Evolutionary conservation across 139 green algal genomes (phyloP), one percentile per base, ranked within the genome.

Genomic region (Tetraselmis chui): DNA sequence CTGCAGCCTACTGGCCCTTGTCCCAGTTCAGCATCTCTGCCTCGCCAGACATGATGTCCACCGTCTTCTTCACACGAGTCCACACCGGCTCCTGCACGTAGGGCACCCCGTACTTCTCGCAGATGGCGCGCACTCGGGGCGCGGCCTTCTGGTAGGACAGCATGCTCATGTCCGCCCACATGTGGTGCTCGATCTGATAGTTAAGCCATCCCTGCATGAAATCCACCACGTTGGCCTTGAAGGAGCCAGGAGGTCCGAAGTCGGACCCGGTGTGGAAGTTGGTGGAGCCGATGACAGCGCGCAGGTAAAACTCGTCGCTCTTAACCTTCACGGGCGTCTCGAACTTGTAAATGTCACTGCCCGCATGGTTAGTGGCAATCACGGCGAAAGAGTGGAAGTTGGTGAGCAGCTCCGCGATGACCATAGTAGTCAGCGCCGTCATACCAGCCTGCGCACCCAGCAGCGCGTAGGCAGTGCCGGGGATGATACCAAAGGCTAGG

Each of bases 151-250:
- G 83, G 79, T 87, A 87, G 1, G 79, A 80, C n/a, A 76, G 30
- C 83, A 87, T 87, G 79, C 78, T 84, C 31, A 87, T 82, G 59
- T 81, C 75, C 24, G 79, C 75, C 59, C 80, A 87, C 83, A 84
- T 84, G 83, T 87, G 83, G 80, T 87, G 83, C 83, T 87, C 83
- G 31, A 87, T 87, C 76, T 87, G 83, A 76, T 87, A 87, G 83
- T 87, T 87, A 25, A 87, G 76, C 83, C 83, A 87, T 25, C 83
- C 83, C 45, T 87, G 83, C 76, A 84, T 76, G 83, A 82, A 87
- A 58, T 87, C 83, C 27, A 80, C 76, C 25, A 84, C 2, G 31
- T 87, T 78, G 58, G 80, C 23, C 59, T 83, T 83, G 76, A 32
- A 59, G 28, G 76, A 80, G 76, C 76, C 58, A 11, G 29, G 30